Conservation (phyloP, 1,139 yeast species). For the Taiozyma sp. region DNA sequence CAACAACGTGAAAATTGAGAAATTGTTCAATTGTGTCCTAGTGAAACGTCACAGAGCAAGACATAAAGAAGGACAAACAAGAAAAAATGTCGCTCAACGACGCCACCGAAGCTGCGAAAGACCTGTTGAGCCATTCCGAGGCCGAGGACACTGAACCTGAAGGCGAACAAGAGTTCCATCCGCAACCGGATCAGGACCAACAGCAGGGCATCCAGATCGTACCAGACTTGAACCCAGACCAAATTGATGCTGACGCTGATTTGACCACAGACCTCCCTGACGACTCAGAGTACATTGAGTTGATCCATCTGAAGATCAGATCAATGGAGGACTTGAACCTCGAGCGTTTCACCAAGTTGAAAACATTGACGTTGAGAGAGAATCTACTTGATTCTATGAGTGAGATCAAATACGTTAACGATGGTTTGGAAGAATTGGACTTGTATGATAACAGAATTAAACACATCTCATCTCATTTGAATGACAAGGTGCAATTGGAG, state of each 20-base stretch:
- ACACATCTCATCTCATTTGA: conserved; percentile 69
- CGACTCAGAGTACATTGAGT: conserved; percentile 65
- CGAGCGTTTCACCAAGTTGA: conserved; percentile 51
- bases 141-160: conserved; percentile 18
- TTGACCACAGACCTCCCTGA: conserved; percentile 57
- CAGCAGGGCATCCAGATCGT: conserved; percentile 36
- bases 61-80: too few relatives aligned
- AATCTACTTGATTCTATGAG: conserved; percentile 72
- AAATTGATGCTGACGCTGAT: conserved; percentile 47
- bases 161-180: conserved; percentile 4
- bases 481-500: conserved; percentile 52
- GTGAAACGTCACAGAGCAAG: too few relatives aligned
- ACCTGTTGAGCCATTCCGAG: conserved; percentile 14
- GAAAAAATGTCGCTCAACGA: background rate
- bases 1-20: too few relatives aligned
- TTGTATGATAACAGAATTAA: conserved; percentile 88
- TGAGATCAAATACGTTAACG: conserved; percentile 59
- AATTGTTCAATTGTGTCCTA: too few relatives aligned
- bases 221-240: conserved; percentile 47
- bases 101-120: background rate
- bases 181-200: background rate
- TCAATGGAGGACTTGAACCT: conserved; percentile 66
- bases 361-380: conserved; percentile 73
- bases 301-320: conserved; percentile 73
- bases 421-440: conserved; percentile 73